Conservation (phyloP, 116 monocot genomes). For the Papilionanthe hybrid region DNA sequence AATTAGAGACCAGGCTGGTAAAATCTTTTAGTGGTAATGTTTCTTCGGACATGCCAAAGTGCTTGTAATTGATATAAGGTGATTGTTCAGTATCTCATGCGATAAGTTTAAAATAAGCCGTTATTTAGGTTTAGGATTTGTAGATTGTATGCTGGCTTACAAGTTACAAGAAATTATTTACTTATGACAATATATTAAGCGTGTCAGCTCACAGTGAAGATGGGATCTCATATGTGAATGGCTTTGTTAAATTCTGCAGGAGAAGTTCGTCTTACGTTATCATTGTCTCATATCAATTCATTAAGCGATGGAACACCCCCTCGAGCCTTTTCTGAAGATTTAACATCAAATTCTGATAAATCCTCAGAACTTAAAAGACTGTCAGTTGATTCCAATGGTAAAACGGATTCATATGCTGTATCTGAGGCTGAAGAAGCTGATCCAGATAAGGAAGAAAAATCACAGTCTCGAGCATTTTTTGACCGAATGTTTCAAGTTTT, state of each 20-base stretch:
- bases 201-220: neutral
- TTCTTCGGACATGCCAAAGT: neutral
- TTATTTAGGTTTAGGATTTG: neutral
- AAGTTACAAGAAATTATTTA: neutral
- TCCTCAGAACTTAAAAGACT: conserved; percentile 40
- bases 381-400: conserved; percentile 23
- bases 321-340: conserved; percentile 33
- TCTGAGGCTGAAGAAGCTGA: conserved; percentile 32
- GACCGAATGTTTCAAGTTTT: conserved; percentile 49
- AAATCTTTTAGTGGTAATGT: neutral
- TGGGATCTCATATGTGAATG: neutral
- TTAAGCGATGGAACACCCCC: conserved; percentile 26
- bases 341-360: conserved; percentile 49
- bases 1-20: neutral
- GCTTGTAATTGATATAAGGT: neutral
- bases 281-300: conserved; percentile 42
- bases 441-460: conserved; percentile 37
- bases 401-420: conserved; percentile 22
- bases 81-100: neutral
- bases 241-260: conserved; percentile 42
- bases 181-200: conserved; percentile 1
- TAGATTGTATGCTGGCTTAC: neutral
- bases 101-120: neutral
- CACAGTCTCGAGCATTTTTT: conserved; percentile 39
- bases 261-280: conserved; percentile 68